Evolutionary conservation across 257 asterid genomes (phyloP), one percentile per base, ranked within the genome.

Genomic region (Forsythia viridissima): DNA sequence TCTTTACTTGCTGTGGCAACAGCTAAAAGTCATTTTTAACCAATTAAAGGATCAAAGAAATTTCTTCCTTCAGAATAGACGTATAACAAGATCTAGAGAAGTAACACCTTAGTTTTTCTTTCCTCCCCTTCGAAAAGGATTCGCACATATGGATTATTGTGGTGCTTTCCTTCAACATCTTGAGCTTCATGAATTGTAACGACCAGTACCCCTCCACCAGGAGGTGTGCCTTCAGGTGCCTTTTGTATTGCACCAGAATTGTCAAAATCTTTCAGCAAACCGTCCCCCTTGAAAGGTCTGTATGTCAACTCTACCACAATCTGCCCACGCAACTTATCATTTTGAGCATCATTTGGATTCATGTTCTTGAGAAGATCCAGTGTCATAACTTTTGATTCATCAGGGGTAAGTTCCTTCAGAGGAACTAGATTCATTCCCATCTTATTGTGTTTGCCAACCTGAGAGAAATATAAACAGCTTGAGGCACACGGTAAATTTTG

Each of bases 91-190:
- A 30, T 37, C 10, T 51, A 74, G 40, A 66, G 20, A 73, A 75
- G 79, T 61, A 82, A 80, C 74, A 96, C 99, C 99, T 92, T 96
- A 36, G 99, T 96, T 92, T 96, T 96, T 52, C 86, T 86, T 84
- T 96, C 97, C 87, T 96, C 97, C 70, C 99, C 99, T 85, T 69
- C 90, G 76, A 92, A 90, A 71, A 85, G 37, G 84, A 96, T 81
- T 63, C 96, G 93, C 24, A 79, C 98, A 70, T 92, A 96, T 43
- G 98, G 99, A 79, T 96, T 93, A 20, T 97, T 96, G 83, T 96
- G 99, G 89, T 96, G 99, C 89, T 96, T 96, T 76, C 99, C 99
- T 87, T 92, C 99, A 59, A 96, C 87, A 78, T 93, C 99, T 86
- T 89, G 90, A 81, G 98, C 99, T 92, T 89, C 97, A 77, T 96